Conservation (phyloP, 129 eudicot species). For the Glebionis coronaria region DNA sequence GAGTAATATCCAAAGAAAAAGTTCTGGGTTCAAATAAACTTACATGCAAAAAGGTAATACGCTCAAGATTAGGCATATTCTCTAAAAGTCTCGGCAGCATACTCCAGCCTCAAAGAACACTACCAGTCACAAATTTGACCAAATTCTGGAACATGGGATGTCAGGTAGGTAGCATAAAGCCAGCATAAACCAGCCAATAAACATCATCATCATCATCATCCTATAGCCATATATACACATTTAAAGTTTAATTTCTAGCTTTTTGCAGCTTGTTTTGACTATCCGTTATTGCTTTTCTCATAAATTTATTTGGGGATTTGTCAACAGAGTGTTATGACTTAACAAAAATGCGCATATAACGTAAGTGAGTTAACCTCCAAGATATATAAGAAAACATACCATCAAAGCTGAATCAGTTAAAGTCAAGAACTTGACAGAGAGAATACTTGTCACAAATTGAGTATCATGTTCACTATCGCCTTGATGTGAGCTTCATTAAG, state of each 20-base stretch:
- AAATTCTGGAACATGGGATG: no score
- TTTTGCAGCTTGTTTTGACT: no score
- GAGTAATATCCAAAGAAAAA: no score
- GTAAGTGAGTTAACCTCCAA: not conserved
- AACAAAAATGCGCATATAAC: not conserved
- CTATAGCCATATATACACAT: no score
- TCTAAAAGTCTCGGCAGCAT: not conserved
- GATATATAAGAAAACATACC: conserved; percentile 15
- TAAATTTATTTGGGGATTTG: no score
- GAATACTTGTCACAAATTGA: not conserved
- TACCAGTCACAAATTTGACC: conserved; percentile 12
- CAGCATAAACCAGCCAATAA: no score
- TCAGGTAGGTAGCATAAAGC: no score
- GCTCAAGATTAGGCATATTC: conserved; percentile 32
- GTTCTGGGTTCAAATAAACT: not conserved
- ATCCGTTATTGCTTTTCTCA: no score
- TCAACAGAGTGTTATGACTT: not conserved
- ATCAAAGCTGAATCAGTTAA: conserved; percentile 6
- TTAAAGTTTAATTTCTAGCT: no score
- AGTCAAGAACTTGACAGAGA: conserved; percentile 11
- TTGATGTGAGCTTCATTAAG: conserved; percentile 13
- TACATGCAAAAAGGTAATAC: conserved; percentile 20
- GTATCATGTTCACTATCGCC: no score
- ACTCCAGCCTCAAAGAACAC: conserved; percentile 10
- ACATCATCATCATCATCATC: no score